Base-by-base conservation (phyloP, 305 asterid genomes). In the Fraxinus sp. region DNA sequence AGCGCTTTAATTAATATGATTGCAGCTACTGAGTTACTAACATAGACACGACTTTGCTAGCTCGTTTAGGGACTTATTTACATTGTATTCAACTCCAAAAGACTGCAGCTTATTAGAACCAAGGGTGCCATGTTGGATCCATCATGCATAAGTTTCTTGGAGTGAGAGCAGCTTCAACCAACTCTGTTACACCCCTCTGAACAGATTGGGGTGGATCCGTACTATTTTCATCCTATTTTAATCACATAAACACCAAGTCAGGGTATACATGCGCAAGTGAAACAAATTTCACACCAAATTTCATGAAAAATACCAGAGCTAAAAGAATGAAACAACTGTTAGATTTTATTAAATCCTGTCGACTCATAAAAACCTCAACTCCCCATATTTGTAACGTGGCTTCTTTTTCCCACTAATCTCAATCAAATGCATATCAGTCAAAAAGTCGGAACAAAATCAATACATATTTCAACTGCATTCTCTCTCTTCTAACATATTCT, bases 121-220 rank as follows among this genome's bases (percentile, higher is more conserved):
- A 96, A 7, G 98, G 98, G 85, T 96, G 99, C 99, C 99, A 95
- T 1, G 99, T 96, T 0, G 98, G 99, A 88, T 96, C 99, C 98
- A 96, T 96, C 98, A 95, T 96, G 91, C 98, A 96, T 57, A 96
- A 91, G 89, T 96, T 92, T 83, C 99, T 90, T 75, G 99, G 97
- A 81, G 92, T 89, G 72, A 95, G 93, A 52, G 99, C 97, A 73
- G 99, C 96, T 77, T 96, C 98, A 57, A 96, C 98, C 83, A 96
- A 87, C 85, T 93, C 99, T 7, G 96, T 94, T 37, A 96, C 97
- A 33, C 98, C 97, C 88, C 92, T 93, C 91, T 96, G 99, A 88
- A 96, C 97, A 22, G 97, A 93, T 78, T 96, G 98, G 22, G 98
- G 98, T 24, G 97, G 98, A 84, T 96, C 98, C 80, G 91, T 92